These are phyloP conservation scores for Myriangium duriaei DNA, from an alignment of 2,329 filamentous ascomycete genomes.

Conservation along the genomic window DNA sequence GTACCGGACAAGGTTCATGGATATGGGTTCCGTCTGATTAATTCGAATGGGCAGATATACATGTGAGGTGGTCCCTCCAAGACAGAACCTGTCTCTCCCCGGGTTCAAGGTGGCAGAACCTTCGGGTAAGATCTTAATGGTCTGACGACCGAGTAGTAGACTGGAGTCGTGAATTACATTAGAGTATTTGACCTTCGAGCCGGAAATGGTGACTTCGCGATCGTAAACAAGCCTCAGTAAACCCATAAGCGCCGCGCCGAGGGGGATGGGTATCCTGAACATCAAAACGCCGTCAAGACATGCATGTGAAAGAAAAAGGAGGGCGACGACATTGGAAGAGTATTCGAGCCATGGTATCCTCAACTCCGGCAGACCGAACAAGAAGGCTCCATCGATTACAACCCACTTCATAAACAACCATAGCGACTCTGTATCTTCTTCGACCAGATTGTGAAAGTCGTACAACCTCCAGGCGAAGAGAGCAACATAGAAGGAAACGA, in stretches of 20 bases:
- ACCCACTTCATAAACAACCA: slow-evolving; percentile 92
- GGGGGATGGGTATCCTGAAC: slow-evolving; percentile 75
- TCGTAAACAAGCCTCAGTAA: slow-evolving; percentile 77
- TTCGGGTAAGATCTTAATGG: slow-evolving; percentile 94
- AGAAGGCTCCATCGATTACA: slow-evolving; percentile 68
- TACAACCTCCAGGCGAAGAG: slow-evolving; percentile 76
- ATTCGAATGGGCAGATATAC: slow-evolving; percentile 72
- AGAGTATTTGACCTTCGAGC: slow-evolving; percentile 77
- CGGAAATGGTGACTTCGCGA: slow-evolving; percentile 84
- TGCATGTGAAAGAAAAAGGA: slow-evolving; percentile 59
- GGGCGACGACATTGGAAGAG: slow-evolving; percentile 59
- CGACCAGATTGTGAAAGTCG: slow-evolving; percentile 67
- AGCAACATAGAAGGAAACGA: slow-evolving; percentile 62
- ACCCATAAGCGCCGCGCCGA: slow-evolving; percentile 59
- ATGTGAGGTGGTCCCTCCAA: slow-evolving; percentile 50
- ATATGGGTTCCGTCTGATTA: slow-evolving; percentile 81
- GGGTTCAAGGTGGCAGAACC: slow-evolving; percentile 83
- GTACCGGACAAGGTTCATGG: slow-evolving; percentile 77
- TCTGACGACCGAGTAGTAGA: slow-evolving; percentile 88
- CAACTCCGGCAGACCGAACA: slow-evolving; percentile 76
- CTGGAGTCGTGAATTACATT: slow-evolving; percentile 84
- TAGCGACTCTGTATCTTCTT: slow-evolving; percentile 77
- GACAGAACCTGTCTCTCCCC: slow-evolving; percentile 65
- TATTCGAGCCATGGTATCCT: slow-evolving; percentile 96
- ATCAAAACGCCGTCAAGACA: slow-evolving; percentile 74